These are phyloP conservation scores for Aspergillus oerlinghausenensis DNA, from an alignment of 2,329 filamentous ascomycete species.

Conservation along the genomic window DNA sequence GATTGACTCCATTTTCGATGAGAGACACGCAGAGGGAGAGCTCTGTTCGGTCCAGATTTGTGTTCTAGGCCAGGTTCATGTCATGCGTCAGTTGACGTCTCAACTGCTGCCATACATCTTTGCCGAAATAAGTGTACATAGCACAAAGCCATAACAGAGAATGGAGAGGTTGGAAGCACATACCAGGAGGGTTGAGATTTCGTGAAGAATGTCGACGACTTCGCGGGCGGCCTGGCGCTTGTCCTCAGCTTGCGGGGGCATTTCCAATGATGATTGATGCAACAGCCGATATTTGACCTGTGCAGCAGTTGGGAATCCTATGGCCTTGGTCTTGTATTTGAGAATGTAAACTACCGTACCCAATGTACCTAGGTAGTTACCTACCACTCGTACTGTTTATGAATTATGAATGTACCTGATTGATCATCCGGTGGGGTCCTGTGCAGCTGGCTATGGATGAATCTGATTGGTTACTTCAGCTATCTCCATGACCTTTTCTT, in stretches of 20 bases:
- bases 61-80: conserved; percentile 62
- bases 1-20: conserved; percentile 96
- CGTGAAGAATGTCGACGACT: conserved; percentile 48
- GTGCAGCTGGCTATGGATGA: background rate
- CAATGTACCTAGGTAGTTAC: too few relatives aligned
- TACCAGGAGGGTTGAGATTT: conserved; percentile 47
- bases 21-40: conserved; percentile 93
- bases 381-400: too few relatives aligned
- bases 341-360: background rate
- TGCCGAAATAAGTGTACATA: background rate
- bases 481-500: background rate
- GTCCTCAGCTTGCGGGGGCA: conserved; percentile 41
- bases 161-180: conserved; percentile 6
- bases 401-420: background rate
- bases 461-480: conserved; percentile 1
- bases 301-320: background rate
- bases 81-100: background rate
- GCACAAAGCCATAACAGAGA: conserved; percentile 4
- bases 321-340: background rate
- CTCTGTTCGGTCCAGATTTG: conserved; percentile 82
- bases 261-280: conserved; percentile 17
- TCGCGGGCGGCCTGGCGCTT: conserved; percentile 48
- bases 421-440: too few relatives aligned
- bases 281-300: background rate
- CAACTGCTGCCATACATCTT: background rate